Percentiles rank a stretch among this genome's conserved stretches.
These are phyloP conservation scores for Syzygium grande DNA, from an alignment of 345 rosid species.

Conservation along the genomic window DNA sequence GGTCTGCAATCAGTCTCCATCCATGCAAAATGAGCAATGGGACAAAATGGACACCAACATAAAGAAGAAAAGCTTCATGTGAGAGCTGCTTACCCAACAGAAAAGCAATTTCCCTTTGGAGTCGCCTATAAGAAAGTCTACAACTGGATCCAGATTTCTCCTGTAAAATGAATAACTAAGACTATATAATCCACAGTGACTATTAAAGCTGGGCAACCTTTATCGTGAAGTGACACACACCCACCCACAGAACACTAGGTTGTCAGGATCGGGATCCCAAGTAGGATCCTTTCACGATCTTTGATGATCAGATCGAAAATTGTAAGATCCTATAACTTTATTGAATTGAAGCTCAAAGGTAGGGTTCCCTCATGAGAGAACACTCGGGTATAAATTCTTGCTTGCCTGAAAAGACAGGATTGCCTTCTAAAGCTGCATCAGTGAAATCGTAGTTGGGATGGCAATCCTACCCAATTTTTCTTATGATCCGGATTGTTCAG, in stretches of 20 bases:
- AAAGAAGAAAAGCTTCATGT: neutral
- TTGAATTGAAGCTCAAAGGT: neutral
- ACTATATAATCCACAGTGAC: neutral
- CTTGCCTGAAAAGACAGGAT: neutral
- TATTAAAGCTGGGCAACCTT: neutral
- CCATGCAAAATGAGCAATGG: neutral
- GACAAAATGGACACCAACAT: neutral
- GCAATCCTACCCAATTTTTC: neutral
- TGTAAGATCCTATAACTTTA: neutral
- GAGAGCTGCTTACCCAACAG: conserved; percentile 42
- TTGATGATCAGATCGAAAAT: neutral
- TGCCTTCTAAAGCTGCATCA: neutral
- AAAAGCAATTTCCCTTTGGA: conserved; percentile 33
- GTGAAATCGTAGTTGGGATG: neutral
- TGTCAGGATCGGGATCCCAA: neutral
- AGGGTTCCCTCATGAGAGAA: neutral
- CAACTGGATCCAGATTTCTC: conserved; percentile 26
- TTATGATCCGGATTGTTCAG: neutral
- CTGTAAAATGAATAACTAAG: conserved; percentile 18
- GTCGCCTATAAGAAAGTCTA: conserved; percentile 27
- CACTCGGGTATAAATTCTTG: neutral
- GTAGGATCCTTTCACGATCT: neutral
- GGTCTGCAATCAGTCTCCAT: neutral
- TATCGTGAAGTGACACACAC: neutral
- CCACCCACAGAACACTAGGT: neutral